Evolutionary conservation across 140 eudicot species (phyloP), one percentile per base, ranked within the genome.

Genomic region (Oenanthe javanica): DNA sequence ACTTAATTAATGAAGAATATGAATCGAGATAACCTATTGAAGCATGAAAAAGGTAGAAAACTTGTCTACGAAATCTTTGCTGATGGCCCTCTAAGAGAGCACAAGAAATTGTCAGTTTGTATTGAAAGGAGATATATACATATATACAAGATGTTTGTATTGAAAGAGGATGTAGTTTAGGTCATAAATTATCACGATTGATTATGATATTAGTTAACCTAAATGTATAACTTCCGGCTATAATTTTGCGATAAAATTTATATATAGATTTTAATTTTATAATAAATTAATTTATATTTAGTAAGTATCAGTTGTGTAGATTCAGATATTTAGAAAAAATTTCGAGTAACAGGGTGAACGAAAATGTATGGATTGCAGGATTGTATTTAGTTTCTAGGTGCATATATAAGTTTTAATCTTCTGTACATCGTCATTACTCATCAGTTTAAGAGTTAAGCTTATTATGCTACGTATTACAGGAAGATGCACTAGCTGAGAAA

Each of bases 401-500:
- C 21, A 1, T 21, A n/a, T 46, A 21, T 3, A 18, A 46, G 12
- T 13, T 43, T 46, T 18, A 9, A 42, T 42, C 25, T 16, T 14
- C 13, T 7, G 50, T 72, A 42, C 31, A 72, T 11, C 5, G 18
- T 19, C 54, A 72, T 16, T 25, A 6, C 23, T 4, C 54, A 72
- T 16, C 49, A 6, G 48, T 4, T 12, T 66, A 9, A 15, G 18
- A 2, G 46, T 40, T 43, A 61, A n/a, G 2, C 12, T 31, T 36
- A 5, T 61, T 27, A 50, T 48, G 80, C 52, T 38, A 36, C 70
- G 19, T 81, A 61, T 79, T 79, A 77, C 90, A 86, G 97, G 91
- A 88, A 72, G 96, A 87, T 19, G 72, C 81, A n/a, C 80, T 79
- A 13, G 86, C 40, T 48, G 96, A 87, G 84, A 86, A 87, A 63